These are phyloP conservation scores for Colletotrichum costaricense DNA, from an alignment of 2,329 filamentous ascomycete genomes.

Conservation along the genomic window DNA sequence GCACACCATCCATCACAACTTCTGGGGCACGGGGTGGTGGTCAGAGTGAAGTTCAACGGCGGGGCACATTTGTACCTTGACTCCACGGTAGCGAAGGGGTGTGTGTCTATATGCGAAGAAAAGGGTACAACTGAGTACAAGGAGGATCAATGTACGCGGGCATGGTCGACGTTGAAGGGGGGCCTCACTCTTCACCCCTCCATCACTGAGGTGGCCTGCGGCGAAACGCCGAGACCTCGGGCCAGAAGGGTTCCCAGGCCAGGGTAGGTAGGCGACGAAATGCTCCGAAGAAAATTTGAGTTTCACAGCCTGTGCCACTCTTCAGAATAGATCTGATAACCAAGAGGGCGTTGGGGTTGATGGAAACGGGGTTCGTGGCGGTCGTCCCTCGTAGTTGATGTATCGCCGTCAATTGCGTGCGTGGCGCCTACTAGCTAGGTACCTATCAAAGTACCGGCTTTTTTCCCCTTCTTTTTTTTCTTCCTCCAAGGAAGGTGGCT, in stretches of 20 bases:
- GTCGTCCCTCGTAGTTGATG: background rate
- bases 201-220: background rate
- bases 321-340: constrained; percentile 11
- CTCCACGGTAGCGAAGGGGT: background rate
- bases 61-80: constrained; percentile 16
- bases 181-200: background rate
- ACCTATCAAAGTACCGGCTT: background rate
- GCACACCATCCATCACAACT: constrained; percentile 10
- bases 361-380: background rate
- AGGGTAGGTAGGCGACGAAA: background rate
- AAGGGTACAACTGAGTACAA: background rate
- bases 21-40: constrained; percentile 14
- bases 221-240: constrained; percentile 11
- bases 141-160: background rate
- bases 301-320: background rate
- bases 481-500: constrained; percentile 22
- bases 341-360: background rate
- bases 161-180: background rate
- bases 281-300: background rate
- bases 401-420: background rate
- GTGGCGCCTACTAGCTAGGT: background rate
- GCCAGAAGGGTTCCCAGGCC: background rate
- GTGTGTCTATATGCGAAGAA: background rate
- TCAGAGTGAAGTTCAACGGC: constrained; percentile 28
- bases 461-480: background rate